phyloP scores from a whole-genome alignment of 2,329 filamentous ascomycete genomes.

The Neofusicoccum umdonicola region DNA sequence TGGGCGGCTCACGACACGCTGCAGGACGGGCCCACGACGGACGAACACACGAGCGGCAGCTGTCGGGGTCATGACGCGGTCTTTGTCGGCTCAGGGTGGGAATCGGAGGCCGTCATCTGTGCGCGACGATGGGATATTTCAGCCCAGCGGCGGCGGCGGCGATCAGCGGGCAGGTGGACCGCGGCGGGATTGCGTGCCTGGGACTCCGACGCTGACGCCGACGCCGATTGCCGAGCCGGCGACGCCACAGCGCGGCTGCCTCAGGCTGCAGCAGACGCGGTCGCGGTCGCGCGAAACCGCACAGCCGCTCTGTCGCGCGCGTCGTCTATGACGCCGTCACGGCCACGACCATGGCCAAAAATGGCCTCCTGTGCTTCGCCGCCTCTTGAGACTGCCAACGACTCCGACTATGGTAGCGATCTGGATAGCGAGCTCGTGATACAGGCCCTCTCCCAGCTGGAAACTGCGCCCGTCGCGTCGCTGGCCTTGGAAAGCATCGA shows the following conservation, averaged over 20 bases:
- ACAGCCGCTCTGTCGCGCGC: too few relatives aligned
- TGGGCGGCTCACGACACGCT: not conserved
- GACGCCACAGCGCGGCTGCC: not conserved
- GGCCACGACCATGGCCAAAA: not conserved
- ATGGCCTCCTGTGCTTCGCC: not conserved
- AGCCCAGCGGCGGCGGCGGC: not conserved
- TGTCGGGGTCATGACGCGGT: not conserved
- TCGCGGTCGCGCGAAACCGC: not conserved
- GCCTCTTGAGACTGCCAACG: not conserved
- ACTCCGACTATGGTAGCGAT: constrained; percentile 61
- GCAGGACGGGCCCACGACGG: not conserved
- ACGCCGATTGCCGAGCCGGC: not conserved
- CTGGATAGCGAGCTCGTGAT: constrained; percentile 55
- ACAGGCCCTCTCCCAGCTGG: constrained; percentile 49
- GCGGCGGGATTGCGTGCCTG: not conserved
- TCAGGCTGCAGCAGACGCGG: not conserved
- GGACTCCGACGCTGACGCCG: not conserved
- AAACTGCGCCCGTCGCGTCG: constrained; percentile 31
- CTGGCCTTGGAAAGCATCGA: constrained; percentile 26
- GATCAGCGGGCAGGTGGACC: constrained; percentile 9
- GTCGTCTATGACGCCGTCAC: constrained; percentile 8
- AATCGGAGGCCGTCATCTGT: not conserved
- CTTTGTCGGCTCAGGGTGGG: not conserved
- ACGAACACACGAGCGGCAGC: not conserved
- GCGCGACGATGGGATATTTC: constrained; percentile 7